Conservation (phyloP, 2,329 filamentous ascomycete genomes). For the Rhynchosporium agropyri region DNA sequence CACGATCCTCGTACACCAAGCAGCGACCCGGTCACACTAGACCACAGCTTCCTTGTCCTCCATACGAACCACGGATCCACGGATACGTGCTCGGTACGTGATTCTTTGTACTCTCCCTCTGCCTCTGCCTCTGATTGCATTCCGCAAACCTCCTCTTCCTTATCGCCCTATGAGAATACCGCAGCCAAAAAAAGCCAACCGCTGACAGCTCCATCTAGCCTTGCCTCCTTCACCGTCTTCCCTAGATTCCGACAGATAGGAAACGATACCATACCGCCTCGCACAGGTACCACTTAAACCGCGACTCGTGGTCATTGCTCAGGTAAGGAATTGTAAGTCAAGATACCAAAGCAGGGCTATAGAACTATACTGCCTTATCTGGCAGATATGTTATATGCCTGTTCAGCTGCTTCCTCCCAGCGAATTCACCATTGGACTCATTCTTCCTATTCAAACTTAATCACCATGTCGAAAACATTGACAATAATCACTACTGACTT, state of each 20-base stretch:
- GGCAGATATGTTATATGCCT: constrained; percentile 9
- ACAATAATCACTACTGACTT: constrained; percentile 36
- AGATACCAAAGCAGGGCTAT: constrained; percentile 12
- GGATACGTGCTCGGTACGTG: constrained; percentile 22
- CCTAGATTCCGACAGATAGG: not conserved
- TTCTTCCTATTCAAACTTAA: constrained; percentile 8
- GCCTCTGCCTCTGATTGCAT: constrained; percentile 20
- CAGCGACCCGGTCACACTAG: constrained; percentile 23
- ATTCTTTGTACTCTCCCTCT: constrained; percentile 11
- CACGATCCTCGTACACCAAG: constrained; percentile 6
- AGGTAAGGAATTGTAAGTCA: constrained; percentile 23
- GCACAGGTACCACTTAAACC: constrained; percentile 23
- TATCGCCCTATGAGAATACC: constrained; percentile 33
- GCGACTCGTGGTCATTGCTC: constrained; percentile 18
- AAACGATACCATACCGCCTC: constrained; percentile 19
- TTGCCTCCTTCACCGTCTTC: constrained; percentile 20
- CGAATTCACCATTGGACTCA: constrained; percentile 2
- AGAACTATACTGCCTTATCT: not conserved
- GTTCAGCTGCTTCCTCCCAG: constrained; percentile 2
- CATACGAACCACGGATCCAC: constrained; percentile 10
- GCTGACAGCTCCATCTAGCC: constrained; percentile 24
- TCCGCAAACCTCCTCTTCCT: constrained; percentile 23
- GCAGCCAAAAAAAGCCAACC: constrained; percentile 18
- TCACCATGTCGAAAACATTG: constrained; percentile 33
- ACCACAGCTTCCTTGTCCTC: constrained; percentile 2